Evolutionary conservation across 2,329 filamentous ascomycete genomes (phyloP).

Genomic region (Cercospora janseana): DNA sequence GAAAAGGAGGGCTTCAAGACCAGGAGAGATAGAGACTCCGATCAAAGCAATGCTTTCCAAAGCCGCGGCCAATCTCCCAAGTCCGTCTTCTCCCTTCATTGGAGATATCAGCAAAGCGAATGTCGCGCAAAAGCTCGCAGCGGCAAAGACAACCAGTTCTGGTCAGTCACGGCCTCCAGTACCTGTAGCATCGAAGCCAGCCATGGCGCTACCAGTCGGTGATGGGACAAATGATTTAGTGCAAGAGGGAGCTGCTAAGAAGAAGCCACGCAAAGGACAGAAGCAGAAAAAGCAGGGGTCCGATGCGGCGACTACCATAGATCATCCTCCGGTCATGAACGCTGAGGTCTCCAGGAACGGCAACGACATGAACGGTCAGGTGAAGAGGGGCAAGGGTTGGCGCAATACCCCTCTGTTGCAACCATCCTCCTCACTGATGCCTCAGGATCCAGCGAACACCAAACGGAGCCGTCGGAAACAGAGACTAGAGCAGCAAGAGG

Average conservation of each 20-base stretch:
- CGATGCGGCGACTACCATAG: constrained; percentile 20
- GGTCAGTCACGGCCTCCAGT: constrained; percentile 10
- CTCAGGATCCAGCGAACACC: constrained; percentile 20
- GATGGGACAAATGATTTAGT: constrained; percentile 15
- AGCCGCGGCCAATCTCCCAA: constrained; percentile 39
- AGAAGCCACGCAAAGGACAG: constrained; percentile 48
- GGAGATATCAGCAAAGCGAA: constrained; percentile 32
- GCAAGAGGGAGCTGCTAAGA: constrained; percentile 42
- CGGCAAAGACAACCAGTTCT: constrained; percentile 13
- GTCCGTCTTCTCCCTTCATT: constrained; percentile 41
- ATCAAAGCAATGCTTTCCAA: constrained; percentile 42
- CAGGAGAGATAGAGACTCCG: constrained; percentile 41
- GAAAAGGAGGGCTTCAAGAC: constrained; percentile 25
- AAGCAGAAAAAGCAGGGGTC: constrained; percentile 38
- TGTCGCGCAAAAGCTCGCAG: constrained; percentile 28
- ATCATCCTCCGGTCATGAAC: constrained; percentile 37
- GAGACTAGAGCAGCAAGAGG: constrained; percentile 62
- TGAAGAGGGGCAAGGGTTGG: constrained; percentile 61
- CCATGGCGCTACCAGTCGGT: constrained; percentile 6
- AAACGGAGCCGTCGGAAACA: constrained; percentile 47
- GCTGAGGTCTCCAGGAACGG: constrained; percentile 39
- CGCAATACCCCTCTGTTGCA: constrained; percentile 66
- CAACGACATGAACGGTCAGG: constrained; percentile 40
- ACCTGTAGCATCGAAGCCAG: constrained; percentile 13
- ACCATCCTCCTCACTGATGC: constrained; percentile 51